phyloP scores from a whole-genome alignment of 257 asterid genomes.

The Penstemon eatonii region DNA sequence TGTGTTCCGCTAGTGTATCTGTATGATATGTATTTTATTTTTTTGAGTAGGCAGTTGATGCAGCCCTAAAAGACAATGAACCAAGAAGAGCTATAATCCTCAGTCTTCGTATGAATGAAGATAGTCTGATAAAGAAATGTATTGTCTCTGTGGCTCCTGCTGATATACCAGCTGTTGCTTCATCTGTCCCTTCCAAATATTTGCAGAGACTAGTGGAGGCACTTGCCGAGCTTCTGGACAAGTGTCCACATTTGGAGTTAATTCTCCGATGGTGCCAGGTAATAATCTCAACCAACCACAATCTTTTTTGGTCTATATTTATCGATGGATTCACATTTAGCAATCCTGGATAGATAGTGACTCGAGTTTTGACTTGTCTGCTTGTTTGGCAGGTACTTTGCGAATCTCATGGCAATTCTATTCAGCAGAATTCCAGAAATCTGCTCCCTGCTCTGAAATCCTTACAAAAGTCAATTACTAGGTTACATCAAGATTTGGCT shows the following conservation, averaged over 20 bases:
- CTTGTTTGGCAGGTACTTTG: constrained; percentile 64
- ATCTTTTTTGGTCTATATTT: neutral
- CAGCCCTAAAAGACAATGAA: constrained; percentile 67
- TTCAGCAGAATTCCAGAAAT: constrained; percentile 79
- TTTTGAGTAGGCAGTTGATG: constrained; percentile 74
- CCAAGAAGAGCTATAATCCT: constrained; percentile 77
- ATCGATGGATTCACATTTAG: neutral
- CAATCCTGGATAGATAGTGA: constrained; percentile 1
- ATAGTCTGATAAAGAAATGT: constrained; percentile 78
- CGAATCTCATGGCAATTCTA: constrained; percentile 68
- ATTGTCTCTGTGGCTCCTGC: constrained; percentile 59
- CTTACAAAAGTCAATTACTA: constrained; percentile 77
- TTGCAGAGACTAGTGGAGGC: constrained; percentile 86
- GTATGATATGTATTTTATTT: constrained; percentile 18
- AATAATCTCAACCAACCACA: constrained; percentile 9
- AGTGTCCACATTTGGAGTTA: constrained; percentile 85
- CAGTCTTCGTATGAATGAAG: constrained; percentile 92
- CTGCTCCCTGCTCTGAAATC: constrained; percentile 87
- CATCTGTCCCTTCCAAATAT: constrained; percentile 76
- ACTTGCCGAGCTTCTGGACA: constrained; percentile 82
- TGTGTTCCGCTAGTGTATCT: neutral
- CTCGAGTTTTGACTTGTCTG: constrained; percentile 1
- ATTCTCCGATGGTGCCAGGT: constrained; percentile 95
- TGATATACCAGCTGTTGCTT: constrained; percentile 82
- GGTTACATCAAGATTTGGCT: constrained; percentile 88